Evolutionary conservation across 352 stramenopile species (phyloP).

Genomic region (Aphanomyces cochlioides): DNA sequence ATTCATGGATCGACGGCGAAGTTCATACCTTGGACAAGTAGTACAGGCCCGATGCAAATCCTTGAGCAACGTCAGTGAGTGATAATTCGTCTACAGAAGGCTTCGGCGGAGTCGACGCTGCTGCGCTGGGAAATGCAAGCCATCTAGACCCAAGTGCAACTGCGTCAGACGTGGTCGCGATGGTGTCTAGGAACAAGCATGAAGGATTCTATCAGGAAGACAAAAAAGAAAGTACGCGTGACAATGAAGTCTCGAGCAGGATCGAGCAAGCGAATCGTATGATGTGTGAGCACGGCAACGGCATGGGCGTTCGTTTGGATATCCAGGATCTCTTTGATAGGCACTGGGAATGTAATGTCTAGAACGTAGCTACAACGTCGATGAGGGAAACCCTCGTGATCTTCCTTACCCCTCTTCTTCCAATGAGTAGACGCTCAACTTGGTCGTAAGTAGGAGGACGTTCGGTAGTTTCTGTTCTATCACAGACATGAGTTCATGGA

Average conservation of each 20-base stretch:
- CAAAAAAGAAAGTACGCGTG: conserved; percentile 4
- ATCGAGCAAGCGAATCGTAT: conserved; percentile 17
- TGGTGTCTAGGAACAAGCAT: conserved; percentile 1
- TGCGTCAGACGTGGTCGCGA: conserved; percentile 18
- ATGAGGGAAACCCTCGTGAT: too few species aligned
- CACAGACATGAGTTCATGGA: background rate
- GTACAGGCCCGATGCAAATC: conserved; percentile 83
- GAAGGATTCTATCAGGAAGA: background rate
- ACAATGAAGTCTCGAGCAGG: background rate
- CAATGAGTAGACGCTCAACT: conserved; percentile 13
- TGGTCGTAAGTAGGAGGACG: conserved; percentile 14
- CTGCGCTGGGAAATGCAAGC: conserved; percentile 22
- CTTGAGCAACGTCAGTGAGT: conserved; percentile 66
- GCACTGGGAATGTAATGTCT: background rate
- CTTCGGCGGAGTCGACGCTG: background rate
- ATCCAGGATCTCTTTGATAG: conserved; percentile 19
- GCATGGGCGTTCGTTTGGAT: conserved; percentile 11
- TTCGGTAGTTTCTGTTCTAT: conserved; percentile 5
- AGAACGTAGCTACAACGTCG: conserved; percentile 1
- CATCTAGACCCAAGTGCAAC: conserved; percentile 32
- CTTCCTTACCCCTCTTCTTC: conserved; percentile 2
- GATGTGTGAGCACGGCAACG: conserved; percentile 6
- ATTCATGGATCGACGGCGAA: conserved; percentile 34
- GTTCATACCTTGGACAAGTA: conserved; percentile 70
- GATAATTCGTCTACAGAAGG: conserved; percentile 28